These are phyloP conservation scores for Penicillium daleae DNA, from an alignment of 495 filamentous ascomycete species.

Conservation along the genomic window DNA sequence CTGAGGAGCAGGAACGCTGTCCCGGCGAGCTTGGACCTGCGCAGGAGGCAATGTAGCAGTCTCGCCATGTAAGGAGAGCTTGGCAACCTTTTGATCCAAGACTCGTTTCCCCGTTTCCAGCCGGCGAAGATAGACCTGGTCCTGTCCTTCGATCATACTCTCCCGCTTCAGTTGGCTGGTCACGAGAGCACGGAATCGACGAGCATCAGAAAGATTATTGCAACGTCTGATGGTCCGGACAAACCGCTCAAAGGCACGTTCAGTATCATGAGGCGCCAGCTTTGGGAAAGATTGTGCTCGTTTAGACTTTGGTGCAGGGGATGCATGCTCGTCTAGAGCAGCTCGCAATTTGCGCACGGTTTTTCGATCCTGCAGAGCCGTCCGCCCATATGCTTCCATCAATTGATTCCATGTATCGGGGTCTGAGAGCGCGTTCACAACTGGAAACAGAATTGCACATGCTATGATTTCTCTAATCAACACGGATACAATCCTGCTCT, in stretches of 20 bases:
- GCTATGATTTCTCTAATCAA: slow-evolving; percentile 82
- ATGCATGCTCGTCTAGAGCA: slow-evolving; percentile 93
- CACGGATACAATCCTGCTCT: slow-evolving; percentile 76
- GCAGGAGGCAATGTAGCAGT: slow-evolving; percentile 42
- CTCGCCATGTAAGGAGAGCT: slow-evolving; percentile 69
- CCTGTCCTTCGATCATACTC: slow-evolving; percentile 73
- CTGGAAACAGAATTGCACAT: slow-evolving; percentile 48
- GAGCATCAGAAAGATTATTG: slow-evolving; percentile 91
- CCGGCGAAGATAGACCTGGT: slow-evolving; percentile 82
- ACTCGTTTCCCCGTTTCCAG: slow-evolving; percentile 90
- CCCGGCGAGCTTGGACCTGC: slow-evolving; percentile 41
- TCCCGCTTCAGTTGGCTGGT: slow-evolving; percentile 91
- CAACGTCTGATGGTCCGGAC: slow-evolving; percentile 87
- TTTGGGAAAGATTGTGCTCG: slow-evolving; percentile 69
- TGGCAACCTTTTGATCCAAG: slow-evolving; percentile 86
- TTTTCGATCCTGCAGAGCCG: slow-evolving; percentile 91
- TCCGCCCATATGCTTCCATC: slow-evolving; percentile 86
- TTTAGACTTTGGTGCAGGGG: slow-evolving; percentile 70
- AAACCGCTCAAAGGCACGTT: slow-evolving; percentile 92
- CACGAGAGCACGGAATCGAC: slow-evolving; percentile 88
- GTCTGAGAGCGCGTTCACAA: slow-evolving; percentile 58
- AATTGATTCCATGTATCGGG: slow-evolving; percentile 97
- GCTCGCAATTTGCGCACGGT: slow-evolving; percentile 92
- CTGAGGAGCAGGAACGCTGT: slow-evolving; percentile 58
- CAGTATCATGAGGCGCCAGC: slow-evolving; percentile 70